These are phyloP conservation scores for Brasenia schreberi DNA, from an alignment of 164 flowering plant genomes.

Conservation along the genomic window DNA sequence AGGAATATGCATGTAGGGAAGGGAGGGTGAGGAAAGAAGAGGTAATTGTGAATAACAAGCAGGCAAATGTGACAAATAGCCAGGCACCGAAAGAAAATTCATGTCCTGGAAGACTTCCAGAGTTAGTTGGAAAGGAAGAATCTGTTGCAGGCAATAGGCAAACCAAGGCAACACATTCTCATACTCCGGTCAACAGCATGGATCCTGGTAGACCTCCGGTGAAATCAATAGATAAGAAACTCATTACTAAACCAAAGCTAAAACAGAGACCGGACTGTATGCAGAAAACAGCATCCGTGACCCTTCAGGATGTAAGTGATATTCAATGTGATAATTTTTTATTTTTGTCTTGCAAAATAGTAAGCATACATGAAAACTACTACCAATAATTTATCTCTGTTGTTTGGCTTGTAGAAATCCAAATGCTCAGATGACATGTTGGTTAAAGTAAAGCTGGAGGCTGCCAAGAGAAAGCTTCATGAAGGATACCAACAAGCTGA, in stretches of 20 bases:
- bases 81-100: too few relatives aligned
- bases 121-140: constrained; percentile 10
- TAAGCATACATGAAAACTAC: too few relatives aligned
- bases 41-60: too few relatives aligned
- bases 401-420: constrained; percentile 24
- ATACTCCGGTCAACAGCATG: constrained; percentile 4
- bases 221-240: constrained; percentile 15
- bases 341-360: too few relatives aligned
- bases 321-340: too few relatives aligned
- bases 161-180: constrained; percentile 22
- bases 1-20: constrained; percentile 7
- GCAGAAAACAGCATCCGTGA: neutral
- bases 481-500: constrained; percentile 73
- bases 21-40: constrained; percentile 19
- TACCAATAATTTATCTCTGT: neutral
- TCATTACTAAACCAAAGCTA: constrained; percentile 14
- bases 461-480: constrained; percentile 55
- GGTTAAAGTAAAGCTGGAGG: constrained; percentile 42
- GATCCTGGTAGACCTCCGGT: neutral
- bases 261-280: constrained; percentile 20
- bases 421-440: constrained; percentile 28
- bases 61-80: too few relatives aligned
- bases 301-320: neutral
- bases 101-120: too few relatives aligned
- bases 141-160: constrained; percentile 21